Base-by-base conservation (phyloP, 306 rosid species). In the Cucurbita ficifolia region DNA sequence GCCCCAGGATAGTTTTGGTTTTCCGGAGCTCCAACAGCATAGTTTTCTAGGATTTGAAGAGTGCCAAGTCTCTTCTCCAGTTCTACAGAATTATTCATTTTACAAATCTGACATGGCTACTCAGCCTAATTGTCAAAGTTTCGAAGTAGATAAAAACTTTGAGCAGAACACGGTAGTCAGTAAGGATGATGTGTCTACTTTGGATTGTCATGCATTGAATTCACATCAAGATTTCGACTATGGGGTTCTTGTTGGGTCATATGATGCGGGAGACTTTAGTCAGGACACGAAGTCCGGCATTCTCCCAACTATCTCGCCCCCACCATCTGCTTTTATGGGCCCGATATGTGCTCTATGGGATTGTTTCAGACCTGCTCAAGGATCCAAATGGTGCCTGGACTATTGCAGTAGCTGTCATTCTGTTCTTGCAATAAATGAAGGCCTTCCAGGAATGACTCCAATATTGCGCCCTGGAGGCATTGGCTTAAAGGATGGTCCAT, bases 271-370 rank as follows among this genome's bases (percentile, higher is more conserved):
- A 57, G 81, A 78, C 67, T 82, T 77, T 81, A 88, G 60, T 77
- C 92, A 84, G 78, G 88, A 86, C 72, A 77, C 74, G 5, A 67
- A 85, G 78, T 84, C 93, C 57, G 87, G 83, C 65, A 75, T 82
- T 58, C 82, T 92, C 70, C 98, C 95, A 40, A 87, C 83, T 77
- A 77, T 85, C 78, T 89, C 90, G 73, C 96, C 92, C 79, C 94
- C 92, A 21, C 98, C 98, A n/a, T 93, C 96, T 54, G 97, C 97
- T 70, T 94, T 94, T 88, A 79, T 94, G 73, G 97, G 98, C 83
- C 97, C 96, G 72, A 90, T 86, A 71, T 94, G 98, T 81, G 96
- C 98, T 1, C 97, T 94, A 52, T 94, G 98, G 98, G 98, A 94
- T 82, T 94, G 97, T 78, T 91, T 96, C 74, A 86, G 97, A 80